Percentiles rank a stretch among this genome's conserved stretches.
These are phyloP conservation scores for Ceratocystis harringtonii DNA, from an alignment of 2,329 filamentous ascomycete species.

Conservation along the genomic window DNA sequence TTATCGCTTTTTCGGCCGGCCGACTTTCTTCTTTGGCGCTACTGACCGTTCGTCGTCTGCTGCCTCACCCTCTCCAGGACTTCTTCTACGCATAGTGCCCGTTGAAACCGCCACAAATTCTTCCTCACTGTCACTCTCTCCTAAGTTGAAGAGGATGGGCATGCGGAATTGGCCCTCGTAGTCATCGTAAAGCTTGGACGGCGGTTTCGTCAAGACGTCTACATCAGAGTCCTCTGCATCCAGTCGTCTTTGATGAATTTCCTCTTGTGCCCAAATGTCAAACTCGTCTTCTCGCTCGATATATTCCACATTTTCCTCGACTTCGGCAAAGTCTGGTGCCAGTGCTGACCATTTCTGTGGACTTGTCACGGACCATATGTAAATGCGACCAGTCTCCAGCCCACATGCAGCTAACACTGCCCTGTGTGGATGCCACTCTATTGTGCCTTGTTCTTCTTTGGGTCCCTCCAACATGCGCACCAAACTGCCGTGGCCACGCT, in stretches of 20 bases:
- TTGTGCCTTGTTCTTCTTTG: slow-evolving; percentile 88
- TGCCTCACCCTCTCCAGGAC: slow-evolving; percentile 55
- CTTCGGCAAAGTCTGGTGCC: slow-evolving; percentile 90
- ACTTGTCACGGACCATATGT: slow-evolving; percentile 89
- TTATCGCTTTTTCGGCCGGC: slow-evolving; percentile 30
- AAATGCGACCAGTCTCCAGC: slow-evolving; percentile 81
- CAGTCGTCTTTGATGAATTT: slow-evolving; percentile 77
- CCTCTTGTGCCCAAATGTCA: slow-evolving; percentile 89
- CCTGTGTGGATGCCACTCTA: slow-evolving; percentile 89
- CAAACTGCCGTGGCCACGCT: slow-evolving; percentile 79
- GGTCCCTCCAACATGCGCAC: slow-evolving; percentile 95
- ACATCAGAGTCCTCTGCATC: slow-evolving; percentile 89
- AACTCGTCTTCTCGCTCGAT: slow-evolving; percentile 94
- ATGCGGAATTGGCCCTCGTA: slow-evolving; percentile 59
- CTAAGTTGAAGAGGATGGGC: slow-evolving; percentile 84
- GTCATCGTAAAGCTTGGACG: slow-evolving; percentile 45
- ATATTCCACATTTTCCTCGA: slow-evolving; percentile 97
- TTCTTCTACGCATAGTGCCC: slow-evolving; percentile 78
- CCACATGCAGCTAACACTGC: slow-evolving; percentile 83
- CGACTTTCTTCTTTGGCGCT: slow-evolving; percentile 30
- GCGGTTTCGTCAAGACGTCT: slow-evolving; percentile 69
- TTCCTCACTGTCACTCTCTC: slow-evolving; percentile 90
- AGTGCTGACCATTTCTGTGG: slow-evolving; percentile 95
- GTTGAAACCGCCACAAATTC: slow-evolving; percentile 55
- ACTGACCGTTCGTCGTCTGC: slow-evolving; percentile 34